Percentiles rank a stretch among this genome's conserved stretches.
Conservation (phyloP, 495 filamentous ascomycete species). For the Tuber calosporum region DNA sequence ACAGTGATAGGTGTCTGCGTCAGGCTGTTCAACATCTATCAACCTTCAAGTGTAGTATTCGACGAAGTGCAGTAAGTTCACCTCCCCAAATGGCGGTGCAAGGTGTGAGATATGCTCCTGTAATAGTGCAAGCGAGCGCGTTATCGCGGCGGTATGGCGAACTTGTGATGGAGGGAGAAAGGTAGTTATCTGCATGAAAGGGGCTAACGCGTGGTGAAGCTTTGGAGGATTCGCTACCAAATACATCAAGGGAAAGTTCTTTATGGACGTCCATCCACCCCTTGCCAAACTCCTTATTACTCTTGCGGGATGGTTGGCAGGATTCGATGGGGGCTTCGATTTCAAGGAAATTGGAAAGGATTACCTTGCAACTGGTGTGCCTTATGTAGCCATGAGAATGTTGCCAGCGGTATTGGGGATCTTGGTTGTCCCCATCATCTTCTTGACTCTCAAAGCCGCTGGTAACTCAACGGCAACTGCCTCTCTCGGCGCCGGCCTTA, state of each 20-base stretch:
- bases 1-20: conserved; percentile 72
- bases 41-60: conserved; percentile 93
- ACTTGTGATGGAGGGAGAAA: neutral
- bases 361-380: conserved; percentile 87
- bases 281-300: conserved; percentile 93
- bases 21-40: conserved; percentile 89
- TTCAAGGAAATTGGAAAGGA: conserved; percentile 99
- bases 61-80: conserved; percentile 91
- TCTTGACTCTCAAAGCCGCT: conserved; percentile 82
- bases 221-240: conserved; percentile 97
- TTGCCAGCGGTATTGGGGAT: conserved; percentile 84
- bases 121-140: neutral
- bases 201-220: conserved; percentile 47
- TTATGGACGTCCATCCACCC: conserved; percentile 99
- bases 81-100: neutral
- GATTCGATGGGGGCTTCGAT: conserved; percentile 91
- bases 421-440: conserved; percentile 80
- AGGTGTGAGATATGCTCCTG: neutral
- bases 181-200: neutral
- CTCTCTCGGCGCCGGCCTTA: conserved; percentile 68
- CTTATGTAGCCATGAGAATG: conserved; percentile 95
- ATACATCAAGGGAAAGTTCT: conserved; percentile 97
- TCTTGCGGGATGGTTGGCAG: conserved; percentile 87
- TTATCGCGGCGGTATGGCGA: conserved; percentile 11
- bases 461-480: conserved; percentile 82